Percentiles rank a stretch among this genome's conserved stretches.
phyloP scores from a whole-genome alignment of 2,329 filamentous ascomycete species.

The Fusarium sp. region DNA sequence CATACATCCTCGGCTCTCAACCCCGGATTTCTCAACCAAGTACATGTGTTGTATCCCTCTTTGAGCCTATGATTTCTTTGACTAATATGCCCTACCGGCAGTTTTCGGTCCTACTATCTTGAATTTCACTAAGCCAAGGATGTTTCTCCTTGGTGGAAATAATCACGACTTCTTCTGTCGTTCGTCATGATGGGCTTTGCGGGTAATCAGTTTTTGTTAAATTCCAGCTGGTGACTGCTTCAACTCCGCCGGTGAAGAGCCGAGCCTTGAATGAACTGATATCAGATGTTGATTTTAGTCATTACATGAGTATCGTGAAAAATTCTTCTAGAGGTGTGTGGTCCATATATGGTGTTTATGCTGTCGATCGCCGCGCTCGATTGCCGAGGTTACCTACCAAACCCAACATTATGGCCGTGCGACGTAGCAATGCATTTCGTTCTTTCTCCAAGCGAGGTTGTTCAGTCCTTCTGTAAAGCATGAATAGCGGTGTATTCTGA shows the following conservation, averaged over 20 bases:
- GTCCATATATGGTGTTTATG: neutral
- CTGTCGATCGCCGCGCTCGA: neutral
- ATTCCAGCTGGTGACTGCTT: neutral
- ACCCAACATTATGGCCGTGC: neutral
- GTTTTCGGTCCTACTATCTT: constrained; percentile 14
- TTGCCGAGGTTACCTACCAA: neutral
- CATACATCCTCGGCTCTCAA: neutral
- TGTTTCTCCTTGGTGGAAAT: neutral
- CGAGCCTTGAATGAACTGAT: neutral
- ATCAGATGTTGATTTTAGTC: neutral
- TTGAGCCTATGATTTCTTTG: neutral
- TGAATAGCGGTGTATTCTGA: neutral
- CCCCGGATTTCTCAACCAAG: neutral
- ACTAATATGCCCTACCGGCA: neutral
- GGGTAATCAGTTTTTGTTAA: no score
- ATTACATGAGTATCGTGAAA: neutral
- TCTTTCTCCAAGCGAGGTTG: neutral
- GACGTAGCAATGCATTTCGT: neutral
- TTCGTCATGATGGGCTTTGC: rapidly evolving
- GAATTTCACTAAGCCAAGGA: neutral
- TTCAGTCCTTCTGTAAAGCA: neutral
- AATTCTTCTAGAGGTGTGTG: no score
- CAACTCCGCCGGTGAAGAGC: constrained; percentile 6
- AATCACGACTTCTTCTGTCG: neutral
- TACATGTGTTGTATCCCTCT: neutral